These are phyloP conservation scores for Cyclostephanos invisitatus DNA, from an alignment of 108 stramenopile genomes.

Conservation along the genomic window DNA sequence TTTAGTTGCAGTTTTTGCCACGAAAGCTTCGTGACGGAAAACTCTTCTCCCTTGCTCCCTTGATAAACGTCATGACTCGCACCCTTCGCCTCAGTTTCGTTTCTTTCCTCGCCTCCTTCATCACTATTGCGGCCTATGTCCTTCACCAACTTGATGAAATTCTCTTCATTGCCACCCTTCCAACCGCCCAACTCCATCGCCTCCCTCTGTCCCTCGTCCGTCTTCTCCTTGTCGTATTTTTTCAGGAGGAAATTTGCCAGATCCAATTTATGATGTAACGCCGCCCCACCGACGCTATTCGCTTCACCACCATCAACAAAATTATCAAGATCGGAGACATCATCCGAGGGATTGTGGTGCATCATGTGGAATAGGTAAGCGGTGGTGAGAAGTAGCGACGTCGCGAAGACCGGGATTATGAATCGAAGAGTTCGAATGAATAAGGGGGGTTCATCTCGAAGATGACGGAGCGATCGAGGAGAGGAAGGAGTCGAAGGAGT, in stretches of 20 bases:
- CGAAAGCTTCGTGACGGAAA: constrained; percentile 1
- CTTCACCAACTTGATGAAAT: constrained; percentile 31
- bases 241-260: constrained; percentile 32
- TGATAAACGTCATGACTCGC: neutral
- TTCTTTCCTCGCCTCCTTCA: neutral
- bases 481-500: constrained; percentile 11
- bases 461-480: constrained; percentile 3
- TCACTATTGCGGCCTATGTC: neutral
- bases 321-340: constrained; percentile 24
- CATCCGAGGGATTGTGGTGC: constrained; percentile 27
- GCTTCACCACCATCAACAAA: constrained; percentile 13
- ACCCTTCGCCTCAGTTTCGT: neutral
- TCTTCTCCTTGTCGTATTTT: constrained; percentile 16
- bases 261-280: constrained; percentile 41
- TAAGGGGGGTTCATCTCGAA: constrained; percentile 10
- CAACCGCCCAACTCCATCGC: constrained; percentile 22
- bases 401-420: constrained; percentile 20
- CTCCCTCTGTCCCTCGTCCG: constrained; percentile 21
- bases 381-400: constrained; percentile 25
- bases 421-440: constrained; percentile 25
- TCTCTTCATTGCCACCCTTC: constrained; percentile 32
- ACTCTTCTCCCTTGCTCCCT: neutral
- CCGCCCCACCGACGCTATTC: constrained; percentile 31
- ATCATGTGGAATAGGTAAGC: constrained; percentile 36
- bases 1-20: constrained; percentile 29